Evolutionary conservation across 345 rosid genomes (phyloP).

Genomic region (Carallia pectinifolia): DNA sequence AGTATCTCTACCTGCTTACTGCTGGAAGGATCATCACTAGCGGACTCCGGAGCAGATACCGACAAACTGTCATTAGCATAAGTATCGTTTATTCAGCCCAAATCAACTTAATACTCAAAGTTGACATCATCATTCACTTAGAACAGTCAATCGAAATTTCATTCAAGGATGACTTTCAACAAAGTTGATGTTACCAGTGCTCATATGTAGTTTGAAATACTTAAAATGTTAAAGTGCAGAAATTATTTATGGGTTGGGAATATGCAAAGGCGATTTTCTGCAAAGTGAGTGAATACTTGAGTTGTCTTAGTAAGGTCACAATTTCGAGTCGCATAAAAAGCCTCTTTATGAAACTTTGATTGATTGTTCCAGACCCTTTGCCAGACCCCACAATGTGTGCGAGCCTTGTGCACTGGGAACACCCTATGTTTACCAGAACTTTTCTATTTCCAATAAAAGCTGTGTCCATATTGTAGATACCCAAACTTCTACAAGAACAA

Average conservation of each 20-base stretch:
- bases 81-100: slow-evolving; percentile 13
- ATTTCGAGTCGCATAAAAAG: too few relatives aligned
- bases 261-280: too few relatives aligned
- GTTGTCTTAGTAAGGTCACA: too few relatives aligned
- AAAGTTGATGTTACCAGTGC: too few relatives aligned
- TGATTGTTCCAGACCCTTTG: not conserved
- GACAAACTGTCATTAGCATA: slow-evolving; percentile 47
- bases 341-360: too few relatives aligned
- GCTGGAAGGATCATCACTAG: slow-evolving; percentile 40
- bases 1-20: slow-evolving; percentile 43
- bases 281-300: too few relatives aligned
- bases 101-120: not conserved
- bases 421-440: too few relatives aligned
- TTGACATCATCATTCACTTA: not conserved
- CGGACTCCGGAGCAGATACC: slow-evolving; percentile 40
- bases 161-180: too few relatives aligned
- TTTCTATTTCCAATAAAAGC: not conserved
- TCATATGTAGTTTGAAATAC: too few relatives aligned
- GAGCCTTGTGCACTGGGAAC: too few relatives aligned
- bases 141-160: not conserved
- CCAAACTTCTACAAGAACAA: not conserved
- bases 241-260: too few relatives aligned
- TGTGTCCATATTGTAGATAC: not conserved
- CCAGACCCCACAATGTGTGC: not conserved
- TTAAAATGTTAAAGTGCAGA: too few relatives aligned